Percentiles rank a stretch among this genome's conserved stretches.
Evolutionary conservation across 2,329 filamentous ascomycete genomes (phyloP).

Genomic region (Botrytis porri): DNA sequence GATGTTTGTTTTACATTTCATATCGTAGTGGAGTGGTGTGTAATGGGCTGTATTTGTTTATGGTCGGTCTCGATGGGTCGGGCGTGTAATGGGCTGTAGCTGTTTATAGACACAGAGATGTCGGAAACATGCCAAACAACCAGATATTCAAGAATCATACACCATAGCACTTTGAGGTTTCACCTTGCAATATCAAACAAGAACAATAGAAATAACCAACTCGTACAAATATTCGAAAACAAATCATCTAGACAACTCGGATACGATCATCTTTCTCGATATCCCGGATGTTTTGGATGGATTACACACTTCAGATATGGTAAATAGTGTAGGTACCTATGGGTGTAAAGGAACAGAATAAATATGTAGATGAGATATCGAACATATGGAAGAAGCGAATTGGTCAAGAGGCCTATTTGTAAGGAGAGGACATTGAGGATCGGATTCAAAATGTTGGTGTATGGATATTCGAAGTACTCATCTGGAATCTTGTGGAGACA

Average conservation of each 20-base stretch:
- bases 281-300: background rate
- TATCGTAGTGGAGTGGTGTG: background rate
- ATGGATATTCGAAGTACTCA: too few relatives aligned
- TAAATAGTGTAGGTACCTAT: background rate
- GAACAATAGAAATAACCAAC: accelerated
- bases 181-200: background rate
- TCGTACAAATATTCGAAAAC: background rate
- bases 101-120: background rate
- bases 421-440: too few relatives aligned
- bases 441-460: too few relatives aligned
- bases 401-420: too few relatives aligned
- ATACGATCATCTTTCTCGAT: background rate
- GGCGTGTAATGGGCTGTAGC: background rate
- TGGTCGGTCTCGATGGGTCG: background rate
- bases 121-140: background rate
- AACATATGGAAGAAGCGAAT: too few relatives aligned
- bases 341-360: background rate
- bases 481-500: background rate
- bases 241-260: too few relatives aligned
- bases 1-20: background rate
- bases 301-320: background rate
- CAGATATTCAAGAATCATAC: background rate
- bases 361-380: background rate
- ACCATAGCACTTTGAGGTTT: background rate
- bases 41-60: background rate